Evolutionary conservation across 192 early-diverging fungal genomes (phyloP).

Genomic region (Phlyctochytrium arcticum): DNA sequence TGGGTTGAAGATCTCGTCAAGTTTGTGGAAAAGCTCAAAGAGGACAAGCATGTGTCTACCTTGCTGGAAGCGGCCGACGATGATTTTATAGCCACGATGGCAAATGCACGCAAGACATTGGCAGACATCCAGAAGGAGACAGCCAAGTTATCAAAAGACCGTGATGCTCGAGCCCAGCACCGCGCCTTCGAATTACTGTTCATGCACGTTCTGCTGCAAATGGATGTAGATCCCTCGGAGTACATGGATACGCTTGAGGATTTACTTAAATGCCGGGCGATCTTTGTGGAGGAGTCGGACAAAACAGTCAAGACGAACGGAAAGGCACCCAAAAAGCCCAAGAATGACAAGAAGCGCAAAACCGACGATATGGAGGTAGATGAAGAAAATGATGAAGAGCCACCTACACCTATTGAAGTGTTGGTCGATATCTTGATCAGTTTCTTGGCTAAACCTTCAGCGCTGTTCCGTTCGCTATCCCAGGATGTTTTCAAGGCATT

Average conservation of each 20-base stretch:
- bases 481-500: conserved; percentile 85
- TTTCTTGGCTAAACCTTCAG: conserved; percentile 81
- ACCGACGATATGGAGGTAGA: conserved; percentile 16
- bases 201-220: conserved; percentile 59
- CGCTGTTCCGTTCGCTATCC: conserved; percentile 66
- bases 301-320: too few species aligned
- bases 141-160: conserved; percentile 11
- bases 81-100: conserved; percentile 38
- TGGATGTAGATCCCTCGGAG: conserved; percentile 62
- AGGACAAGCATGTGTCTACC: background rate
- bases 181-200: conserved; percentile 73
- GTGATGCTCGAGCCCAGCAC: conserved; percentile 48
- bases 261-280: conserved; percentile 69
- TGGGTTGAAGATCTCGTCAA: conserved; percentile 56
- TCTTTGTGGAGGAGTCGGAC: conserved; percentile 52
- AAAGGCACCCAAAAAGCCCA: conserved; percentile 33
- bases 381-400: conserved; percentile 56
- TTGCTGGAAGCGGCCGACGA: conserved; percentile 28
- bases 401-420: conserved; percentile 84
- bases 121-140: conserved; percentile 28
- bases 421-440: conserved; percentile 87
- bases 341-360: conserved; percentile 22
- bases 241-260: conserved; percentile 64
- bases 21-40: conserved; percentile 42
- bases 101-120: conserved; percentile 34